A percentile compares a stretch with the other conserved stretches of the same genome.
Conservation (phyloP, 2,329 filamentous ascomycete species). For the Alternaria sp. region DNA sequence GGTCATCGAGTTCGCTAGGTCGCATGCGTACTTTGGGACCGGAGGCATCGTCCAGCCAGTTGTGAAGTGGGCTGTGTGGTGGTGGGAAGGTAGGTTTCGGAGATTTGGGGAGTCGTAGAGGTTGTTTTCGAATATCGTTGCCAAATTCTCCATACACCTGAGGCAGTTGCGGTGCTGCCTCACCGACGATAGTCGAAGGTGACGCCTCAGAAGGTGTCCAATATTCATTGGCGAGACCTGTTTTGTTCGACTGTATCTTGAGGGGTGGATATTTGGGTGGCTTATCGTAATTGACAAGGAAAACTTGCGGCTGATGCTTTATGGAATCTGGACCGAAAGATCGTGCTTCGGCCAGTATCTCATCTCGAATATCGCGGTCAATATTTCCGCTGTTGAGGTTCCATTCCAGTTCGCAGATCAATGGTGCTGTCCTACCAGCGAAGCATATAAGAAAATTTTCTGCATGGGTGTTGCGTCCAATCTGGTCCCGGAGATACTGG, state of each 20-base stretch:
- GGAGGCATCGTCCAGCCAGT: not conserved
- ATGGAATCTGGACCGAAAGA: not conserved
- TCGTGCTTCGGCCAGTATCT: not conserved
- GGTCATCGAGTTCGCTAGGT: not conserved
- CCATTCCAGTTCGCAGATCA: conserved; percentile 1
- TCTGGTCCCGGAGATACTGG: conserved; percentile 1
- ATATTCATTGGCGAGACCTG: not conserved
- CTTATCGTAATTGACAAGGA: not conserved
- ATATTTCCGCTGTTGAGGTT: not conserved
- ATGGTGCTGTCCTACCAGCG: conserved; percentile 1
- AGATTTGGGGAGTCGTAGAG: not conserved
- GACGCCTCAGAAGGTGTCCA: not conserved
- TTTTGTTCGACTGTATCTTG: not conserved
- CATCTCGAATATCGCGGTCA: not conserved
- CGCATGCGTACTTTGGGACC: not conserved
- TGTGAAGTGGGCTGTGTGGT: not conserved
- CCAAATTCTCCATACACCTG: not conserved
- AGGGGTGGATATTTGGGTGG: not conserved
- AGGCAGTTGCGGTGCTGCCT: not conserved
- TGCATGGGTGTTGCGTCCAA: conserved; percentile 8
- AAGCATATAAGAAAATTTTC: conserved; percentile 23
- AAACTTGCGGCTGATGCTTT: not conserved
- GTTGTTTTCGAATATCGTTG: not conserved
- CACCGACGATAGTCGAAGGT: not conserved
- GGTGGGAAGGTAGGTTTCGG: not conserved